Percentiles rank a stretch among this genome's conserved stretches.
Conservation (phyloP, 2,329 filamentous ascomycete genomes). For the Ampelomyces quisqualis region DNA sequence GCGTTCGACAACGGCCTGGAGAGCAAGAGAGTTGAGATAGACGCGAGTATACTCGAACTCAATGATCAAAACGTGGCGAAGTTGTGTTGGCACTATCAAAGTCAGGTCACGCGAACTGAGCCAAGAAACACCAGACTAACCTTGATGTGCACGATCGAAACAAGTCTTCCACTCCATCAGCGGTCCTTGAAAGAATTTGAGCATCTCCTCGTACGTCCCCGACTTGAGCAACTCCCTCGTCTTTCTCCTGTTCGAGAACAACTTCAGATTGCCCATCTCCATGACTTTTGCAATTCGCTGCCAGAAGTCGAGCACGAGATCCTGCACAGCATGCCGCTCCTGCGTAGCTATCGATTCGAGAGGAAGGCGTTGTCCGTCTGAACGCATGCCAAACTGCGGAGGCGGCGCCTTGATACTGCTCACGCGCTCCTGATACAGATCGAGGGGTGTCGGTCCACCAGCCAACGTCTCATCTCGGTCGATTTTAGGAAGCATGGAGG, state of each 20-base stretch:
- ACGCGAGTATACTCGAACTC: constrained; percentile 95
- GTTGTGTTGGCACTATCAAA: constrained; percentile 54
- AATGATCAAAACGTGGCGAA: constrained; percentile 78
- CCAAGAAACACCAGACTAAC: constrained; percentile 30
- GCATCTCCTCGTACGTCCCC: constrained; percentile 76
- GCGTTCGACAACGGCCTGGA: constrained; percentile 92
- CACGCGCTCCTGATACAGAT: constrained; percentile 41
- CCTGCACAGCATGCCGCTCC: constrained; percentile 48
- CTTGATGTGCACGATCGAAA: constrained; percentile 70
- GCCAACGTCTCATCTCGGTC: constrained; percentile 31
- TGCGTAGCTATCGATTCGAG: constrained; percentile 41
- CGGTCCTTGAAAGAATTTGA: constrained; percentile 79
- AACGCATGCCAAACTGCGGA: constrained; percentile 37
- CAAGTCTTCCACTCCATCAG: constrained; percentile 77
- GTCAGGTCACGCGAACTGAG: constrained; percentile 26
- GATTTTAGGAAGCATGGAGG: constrained; percentile 77
- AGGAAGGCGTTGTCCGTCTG: constrained; percentile 41
- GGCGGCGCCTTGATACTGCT: constrained; percentile 38
- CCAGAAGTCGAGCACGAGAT: constrained; percentile 78
- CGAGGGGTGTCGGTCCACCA: constrained; percentile 32
- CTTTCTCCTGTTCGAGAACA: constrained; percentile 84
- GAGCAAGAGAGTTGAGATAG: constrained; percentile 88
- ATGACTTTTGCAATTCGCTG: constrained; percentile 89
- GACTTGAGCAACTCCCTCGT: constrained; percentile 87
- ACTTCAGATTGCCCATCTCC: constrained; percentile 82